Base-by-base conservation (phyloP, 306 rosid species). In the Pterocarpus santalinus region DNA sequence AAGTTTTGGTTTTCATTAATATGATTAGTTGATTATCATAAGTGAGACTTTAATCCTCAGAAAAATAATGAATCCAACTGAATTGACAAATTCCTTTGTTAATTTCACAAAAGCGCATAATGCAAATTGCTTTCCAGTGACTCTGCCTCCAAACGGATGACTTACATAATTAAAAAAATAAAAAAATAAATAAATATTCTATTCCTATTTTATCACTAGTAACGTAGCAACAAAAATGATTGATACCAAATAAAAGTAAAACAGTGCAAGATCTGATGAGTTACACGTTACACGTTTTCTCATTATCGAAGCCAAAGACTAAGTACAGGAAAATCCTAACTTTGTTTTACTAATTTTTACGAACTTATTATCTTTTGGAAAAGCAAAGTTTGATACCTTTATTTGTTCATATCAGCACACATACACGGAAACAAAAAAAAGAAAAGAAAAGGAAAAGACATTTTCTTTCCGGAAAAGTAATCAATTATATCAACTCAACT, bases 321-420 rank as follows among this genome's bases (percentile, higher is more conserved):
- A 70, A 53, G 69, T 69, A 79, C 69, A 58, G 80, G 72, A 78
- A 79, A 83, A 70, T 81, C 72, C 80, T 71, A 74, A 80, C 72
- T 69, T 62, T 43, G 69, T 38, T 34, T 14, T 66, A 57, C 65
- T 41, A 66, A 35, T 16, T 47, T 30, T 56, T 56, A 60, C 44
- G 58, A 82, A 46, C 58, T 76, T 52, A 32, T 32, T 32, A 33
- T 56, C 51, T 85, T 80, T 74, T 33, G 32, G 30, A 60, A 76
- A 65, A 28, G 83, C 65, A 80, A 72, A 85, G 79, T 14, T 61
- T 0, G 35, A 43, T 3, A 68, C 84, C 80, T 62, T 79, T 70
- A 73, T 81, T 41, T 52, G 63, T 57, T 64, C 34, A 56, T 35
- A 41, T 28, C 41, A 63, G 3, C 83, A 47, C 32, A 66, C 34